These are phyloP conservation scores for Hanseniaspora guilliermondii DNA, from an alignment of 805 yeast genomes.

Conservation along the genomic window DNA sequence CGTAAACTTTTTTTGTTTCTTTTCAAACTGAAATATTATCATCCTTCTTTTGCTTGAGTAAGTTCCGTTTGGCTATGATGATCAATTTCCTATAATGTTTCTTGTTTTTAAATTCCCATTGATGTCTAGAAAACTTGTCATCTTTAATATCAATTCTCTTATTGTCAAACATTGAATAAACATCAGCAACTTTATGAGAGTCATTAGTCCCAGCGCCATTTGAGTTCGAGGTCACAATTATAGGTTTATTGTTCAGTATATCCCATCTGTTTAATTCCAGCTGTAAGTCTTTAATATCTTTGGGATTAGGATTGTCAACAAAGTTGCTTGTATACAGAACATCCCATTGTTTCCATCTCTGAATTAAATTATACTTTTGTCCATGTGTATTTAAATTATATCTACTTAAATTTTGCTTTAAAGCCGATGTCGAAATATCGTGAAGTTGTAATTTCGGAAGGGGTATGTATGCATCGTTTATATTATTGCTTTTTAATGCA, in stretches of 20 bases:
- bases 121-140: slow-evolving; percentile 35
- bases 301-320: slow-evolving; percentile 56
- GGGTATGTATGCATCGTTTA: slow-evolving; percentile 15
- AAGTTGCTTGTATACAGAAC: slow-evolving; percentile 67
- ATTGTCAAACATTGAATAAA: slow-evolving; percentile 14
- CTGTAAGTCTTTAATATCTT: slow-evolving; percentile 41
- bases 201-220: neutral
- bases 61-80: slow-evolving; percentile 27
- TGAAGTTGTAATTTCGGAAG: slow-evolving; percentile 26
- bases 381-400: slow-evolving; percentile 53
- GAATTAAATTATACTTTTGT: slow-evolving; percentile 47
- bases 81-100: slow-evolving; percentile 32
- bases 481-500: slow-evolving; percentile 2
- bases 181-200: neutral
- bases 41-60: slow-evolving; percentile 16
- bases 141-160: slow-evolving; percentile 28
- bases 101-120: slow-evolving; percentile 33
- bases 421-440: slow-evolving; percentile 30
- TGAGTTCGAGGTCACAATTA: slow-evolving; percentile 18
- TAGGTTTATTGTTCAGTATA: slow-evolving; percentile 20
- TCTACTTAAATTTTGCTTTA: slow-evolving; percentile 47
- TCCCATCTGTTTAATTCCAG: slow-evolving; percentile 62
- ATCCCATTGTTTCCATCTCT: slow-evolving; percentile 64
- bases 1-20: neutral
- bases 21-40: neutral